Base-by-base conservation (phyloP, 345 rosid species). In the Limnanthes douglasii region DNA sequence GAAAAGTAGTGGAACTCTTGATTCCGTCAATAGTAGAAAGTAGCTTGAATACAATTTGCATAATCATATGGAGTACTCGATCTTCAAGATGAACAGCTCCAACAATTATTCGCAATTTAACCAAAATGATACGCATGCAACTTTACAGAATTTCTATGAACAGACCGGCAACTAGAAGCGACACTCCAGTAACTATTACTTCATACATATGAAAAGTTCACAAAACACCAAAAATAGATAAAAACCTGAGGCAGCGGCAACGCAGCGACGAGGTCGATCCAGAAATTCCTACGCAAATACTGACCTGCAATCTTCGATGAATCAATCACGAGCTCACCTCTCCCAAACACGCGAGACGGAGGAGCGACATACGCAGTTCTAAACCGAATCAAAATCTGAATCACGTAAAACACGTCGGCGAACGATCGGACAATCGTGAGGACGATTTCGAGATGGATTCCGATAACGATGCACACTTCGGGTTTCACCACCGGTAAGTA, bases 231-330 rank as follows among this genome's bases (percentile, higher is more conserved):
- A n/a, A 15, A 5, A 46, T 13, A 16, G 4, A 27, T 8, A 23
- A 26, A 31, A 47, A 75, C 95, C 86, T 83, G 90, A 56, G 95
- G 95, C 56, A 85, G 79, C n/a, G 93, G 96, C 34, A 76, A 53
- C 48, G 93, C 93, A 12, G 93, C 78, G 41, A 72, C 14, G 0
- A 85, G 60, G 45, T 80, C 86, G 28, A 80, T 60, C 83, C 83
- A 85, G 56, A 85, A 72, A 39, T 59, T 54, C 29, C 44, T 62
- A 31, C 38, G 60, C 0, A 80, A 63, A 52, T 80, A 85, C 52
- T 69, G 63, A 30, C 30, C 49, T 28, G 86, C 72, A 46, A 80
- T 80, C 57, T 72, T 65, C 4, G 44, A 50, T 31, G 78, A 40
- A 57, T 77, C 86, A 2, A 76, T 72, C 24, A 85, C 86, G 19